Base-by-base conservation (phyloP, 2,329 filamentous ascomycete species). In the Chaetoscypha palmicola region DNA sequence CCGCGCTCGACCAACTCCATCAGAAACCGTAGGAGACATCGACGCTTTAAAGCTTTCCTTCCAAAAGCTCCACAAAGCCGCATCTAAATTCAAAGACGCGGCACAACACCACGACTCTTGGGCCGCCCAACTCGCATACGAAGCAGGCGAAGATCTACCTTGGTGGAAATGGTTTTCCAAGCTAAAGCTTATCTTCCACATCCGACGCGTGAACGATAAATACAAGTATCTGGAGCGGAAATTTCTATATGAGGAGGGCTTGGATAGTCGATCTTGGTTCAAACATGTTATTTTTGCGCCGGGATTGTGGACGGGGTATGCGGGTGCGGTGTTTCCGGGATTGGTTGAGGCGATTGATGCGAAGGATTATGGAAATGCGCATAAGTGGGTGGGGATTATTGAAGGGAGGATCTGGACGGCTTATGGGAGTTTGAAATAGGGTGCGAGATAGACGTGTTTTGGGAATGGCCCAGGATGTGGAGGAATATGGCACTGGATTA, bases 211-310 rank as follows among this genome's bases (percentile, higher is more conserved):
- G 34, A 97, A 97, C 64, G 72, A 70, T 23, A 84, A 85, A 62
- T 94, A 94, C 70, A 94, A 95, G 72, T 70, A 72, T 7, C 67
- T 97, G 0, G 91, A 97, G 64, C 73, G 89, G 12, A 72, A 81
- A 39, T 95, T 96, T 64, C 57, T 96, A 50, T 83, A 87, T 57
- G 66, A 77, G 3, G 71, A 74, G 2, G 91, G 91, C 1, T 66
- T 97, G 16, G 90, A 95, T 61, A 79, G 79, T 1, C 71, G 91
- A 47, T 69, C 70, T 19, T 96, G 89, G 89, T 97, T 91, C 69
- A 96, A 96, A 68, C 91, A 96, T 58, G 83, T 95, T 2, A 84
- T 96, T 1, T 96, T 94, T 65, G 90, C 90, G 1, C 90, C 90
- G 0, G 90, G 90, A 0, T 63, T 91, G 37, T 94, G 89, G 88